Conservation (phyloP, 1,139 yeast species). For the Pichia sp. region DNA sequence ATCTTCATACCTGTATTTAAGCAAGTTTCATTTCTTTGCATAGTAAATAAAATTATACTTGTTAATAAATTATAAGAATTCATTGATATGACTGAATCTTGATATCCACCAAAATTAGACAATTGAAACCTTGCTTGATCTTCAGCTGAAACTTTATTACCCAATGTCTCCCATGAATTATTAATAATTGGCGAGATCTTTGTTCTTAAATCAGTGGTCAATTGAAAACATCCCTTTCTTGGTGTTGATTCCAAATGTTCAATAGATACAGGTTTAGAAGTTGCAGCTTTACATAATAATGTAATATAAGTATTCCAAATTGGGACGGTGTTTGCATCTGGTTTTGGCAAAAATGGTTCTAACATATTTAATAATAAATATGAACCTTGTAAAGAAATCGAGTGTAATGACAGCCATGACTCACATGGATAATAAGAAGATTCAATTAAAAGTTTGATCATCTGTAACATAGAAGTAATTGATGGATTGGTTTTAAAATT, state of each 20-base stretch:
- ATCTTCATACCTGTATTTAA: constrained; percentile 62
- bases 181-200: constrained; percentile 51
- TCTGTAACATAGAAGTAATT: constrained; percentile 5
- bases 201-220: constrained; percentile 60
- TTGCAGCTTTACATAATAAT: constrained; percentile 46
- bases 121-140: constrained; percentile 58
- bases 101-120: constrained; percentile 63
- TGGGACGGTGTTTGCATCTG: constrained; percentile 42
- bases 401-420: constrained; percentile 52
- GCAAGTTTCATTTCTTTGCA: constrained; percentile 61
- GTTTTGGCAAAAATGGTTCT: constrained; percentile 47
- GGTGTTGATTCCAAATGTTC: constrained; percentile 69
- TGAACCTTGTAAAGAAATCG: constrained; percentile 12
- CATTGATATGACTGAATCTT: constrained; percentile 55
- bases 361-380: constrained; percentile 30
- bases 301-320: constrained; percentile 67
- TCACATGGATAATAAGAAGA: constrained; percentile 45
- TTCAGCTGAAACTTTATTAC: constrained; percentile 59
- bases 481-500: constrained; percentile 2
- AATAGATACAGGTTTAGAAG: constrained; percentile 51
- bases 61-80: constrained; percentile 51
- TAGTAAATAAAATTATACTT: constrained; percentile 60
- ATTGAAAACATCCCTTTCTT: constrained; percentile 59
- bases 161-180: constrained; percentile 68
- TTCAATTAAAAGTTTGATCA: constrained; percentile 2